phyloP scores from a whole-genome alignment of 768 basidiomycete genomes.

The Lentinula raphanica region DNA sequence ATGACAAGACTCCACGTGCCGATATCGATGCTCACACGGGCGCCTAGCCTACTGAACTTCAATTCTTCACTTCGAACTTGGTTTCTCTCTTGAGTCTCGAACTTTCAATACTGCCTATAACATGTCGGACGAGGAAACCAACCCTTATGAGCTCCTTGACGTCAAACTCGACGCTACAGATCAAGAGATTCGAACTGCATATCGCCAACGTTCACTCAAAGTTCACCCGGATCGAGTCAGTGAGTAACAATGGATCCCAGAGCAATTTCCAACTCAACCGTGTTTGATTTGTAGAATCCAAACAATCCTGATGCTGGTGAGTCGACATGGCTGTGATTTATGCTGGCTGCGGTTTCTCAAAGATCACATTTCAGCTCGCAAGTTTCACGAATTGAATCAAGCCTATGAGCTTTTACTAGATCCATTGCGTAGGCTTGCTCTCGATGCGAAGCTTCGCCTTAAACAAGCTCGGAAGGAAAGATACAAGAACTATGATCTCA shows the following conservation, averaged over 20 bases:
- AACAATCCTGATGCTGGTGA: slow-evolving; percentile 75
- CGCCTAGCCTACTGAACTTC: no score
- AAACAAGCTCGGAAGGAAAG: slow-evolving; percentile 65
- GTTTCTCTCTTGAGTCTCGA: no score
- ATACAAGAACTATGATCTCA: slow-evolving; percentile 64
- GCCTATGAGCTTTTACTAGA: slow-evolving; percentile 81
- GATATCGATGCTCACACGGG: no score
- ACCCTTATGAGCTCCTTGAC: slow-evolving; percentile 70
- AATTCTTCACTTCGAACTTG: no score
- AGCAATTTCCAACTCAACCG: slow-evolving; percentile 13
- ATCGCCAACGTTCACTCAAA: slow-evolving; percentile 74
- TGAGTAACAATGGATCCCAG: slow-evolving; percentile 16
- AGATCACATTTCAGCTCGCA: no score
- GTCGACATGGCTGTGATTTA: slow-evolving; percentile 8
- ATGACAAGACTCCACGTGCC: no score
- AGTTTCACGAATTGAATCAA: slow-evolving; percentile 80
- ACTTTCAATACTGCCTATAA: neutral
- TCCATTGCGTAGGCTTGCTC: slow-evolving; percentile 68
- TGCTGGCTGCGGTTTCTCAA: no score
- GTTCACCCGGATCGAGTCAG: slow-evolving; percentile 83
- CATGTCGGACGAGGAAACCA: slow-evolving; percentile 49
- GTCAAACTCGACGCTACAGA: slow-evolving; percentile 64
- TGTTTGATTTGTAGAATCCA: slow-evolving; percentile 49
- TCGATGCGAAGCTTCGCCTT: slow-evolving; percentile 74
- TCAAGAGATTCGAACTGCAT: slow-evolving; percentile 74